These are phyloP conservation scores for Boechera divaricarpa DNA, from an alignment of 345 rosid genomes.

Conservation along the genomic window DNA sequence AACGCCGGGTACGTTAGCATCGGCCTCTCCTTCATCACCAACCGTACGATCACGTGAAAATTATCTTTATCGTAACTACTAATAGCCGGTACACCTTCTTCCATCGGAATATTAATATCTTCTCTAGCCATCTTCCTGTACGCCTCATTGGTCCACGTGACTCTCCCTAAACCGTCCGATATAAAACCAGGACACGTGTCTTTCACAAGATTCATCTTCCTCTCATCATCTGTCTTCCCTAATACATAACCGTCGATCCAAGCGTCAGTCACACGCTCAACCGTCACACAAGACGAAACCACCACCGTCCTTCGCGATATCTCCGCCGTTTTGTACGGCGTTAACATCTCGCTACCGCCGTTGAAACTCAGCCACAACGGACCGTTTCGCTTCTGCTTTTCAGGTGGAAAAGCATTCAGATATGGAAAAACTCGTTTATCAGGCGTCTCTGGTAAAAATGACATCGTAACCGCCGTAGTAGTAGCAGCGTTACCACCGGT, in stretches of 20 bases:
- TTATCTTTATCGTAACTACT: constrained; percentile 21
- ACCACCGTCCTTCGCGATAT: constrained; percentile 38
- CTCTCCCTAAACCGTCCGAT: constrained; percentile 69
- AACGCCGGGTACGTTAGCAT: constrained; percentile 54
- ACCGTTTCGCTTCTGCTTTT: constrained; percentile 25
- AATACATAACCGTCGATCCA: constrained; percentile 61
- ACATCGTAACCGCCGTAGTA: constrained; percentile 53
- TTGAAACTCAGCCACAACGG: constrained; percentile 62
- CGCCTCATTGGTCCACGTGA: constrained; percentile 78
- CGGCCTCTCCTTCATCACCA: constrained; percentile 63
- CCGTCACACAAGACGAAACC: constrained; percentile 62
- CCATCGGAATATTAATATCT: constrained; percentile 36
- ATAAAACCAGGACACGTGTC: constrained; percentile 87
- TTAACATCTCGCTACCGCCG: constrained; percentile 16
- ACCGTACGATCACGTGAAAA: constrained; percentile 55
- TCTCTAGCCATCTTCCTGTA: constrained; percentile 65
- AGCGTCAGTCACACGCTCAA: constrained; percentile 76
- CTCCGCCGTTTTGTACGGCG: constrained; percentile 39
- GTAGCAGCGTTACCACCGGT: background rate
- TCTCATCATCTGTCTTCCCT: constrained; percentile 67
- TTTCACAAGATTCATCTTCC: constrained; percentile 53
- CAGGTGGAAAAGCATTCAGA: constrained; percentile 36
- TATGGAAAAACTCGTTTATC: constrained; percentile 44
- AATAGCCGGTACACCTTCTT: constrained; percentile 30
- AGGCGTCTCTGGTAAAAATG: constrained; percentile 74